These are phyloP conservation scores for Asterochloris erici DNA, from an alignment of 139 green algal species.

Conservation along the genomic window DNA sequence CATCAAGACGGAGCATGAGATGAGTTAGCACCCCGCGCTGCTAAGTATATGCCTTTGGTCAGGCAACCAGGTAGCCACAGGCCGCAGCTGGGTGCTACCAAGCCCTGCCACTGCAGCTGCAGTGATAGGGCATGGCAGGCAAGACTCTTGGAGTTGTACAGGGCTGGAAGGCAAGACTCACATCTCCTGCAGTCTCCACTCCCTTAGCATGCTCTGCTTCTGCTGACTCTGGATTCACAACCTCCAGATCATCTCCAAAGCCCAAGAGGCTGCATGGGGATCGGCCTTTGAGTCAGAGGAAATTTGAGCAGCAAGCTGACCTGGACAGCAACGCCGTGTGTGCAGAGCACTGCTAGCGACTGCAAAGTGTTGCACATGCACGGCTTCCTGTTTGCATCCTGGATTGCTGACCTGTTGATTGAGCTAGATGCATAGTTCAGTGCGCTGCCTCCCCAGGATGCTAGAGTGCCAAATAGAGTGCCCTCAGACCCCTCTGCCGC, in stretches of 20 bases:
- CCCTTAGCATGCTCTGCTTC: conserved; percentile 31
- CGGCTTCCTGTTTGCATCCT: neutral
- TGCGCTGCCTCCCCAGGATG: conserved; percentile 12
- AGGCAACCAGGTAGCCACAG: neutral
- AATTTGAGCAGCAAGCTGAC: neutral
- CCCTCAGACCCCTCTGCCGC: neutral
- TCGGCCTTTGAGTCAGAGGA: neutral
- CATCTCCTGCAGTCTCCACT: conserved; percentile 23
- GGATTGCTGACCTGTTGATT: conserved; percentile 32
- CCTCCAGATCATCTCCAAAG: conserved; percentile 50
- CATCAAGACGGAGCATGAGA: too few relatives aligned
- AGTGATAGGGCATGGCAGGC: neutral
- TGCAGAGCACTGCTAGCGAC: neutral
- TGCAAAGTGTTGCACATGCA: too few relatives aligned
- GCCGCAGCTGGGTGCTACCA: neutral
- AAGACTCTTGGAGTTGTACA: neutral
- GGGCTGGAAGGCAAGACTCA: neutral
- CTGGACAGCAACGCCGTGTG: neutral
- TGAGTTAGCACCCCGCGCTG: neutral
- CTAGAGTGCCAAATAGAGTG: conserved; percentile 10
- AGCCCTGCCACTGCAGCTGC: neutral
- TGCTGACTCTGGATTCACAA: conserved; percentile 49
- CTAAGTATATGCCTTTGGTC: neutral
- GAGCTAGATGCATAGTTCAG: conserved; percentile 37
- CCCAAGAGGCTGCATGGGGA: conserved; percentile 42